These are phyloP conservation scores for Angophora floribunda DNA, from an alignment of 345 rosid species.

Conservation along the genomic window DNA sequence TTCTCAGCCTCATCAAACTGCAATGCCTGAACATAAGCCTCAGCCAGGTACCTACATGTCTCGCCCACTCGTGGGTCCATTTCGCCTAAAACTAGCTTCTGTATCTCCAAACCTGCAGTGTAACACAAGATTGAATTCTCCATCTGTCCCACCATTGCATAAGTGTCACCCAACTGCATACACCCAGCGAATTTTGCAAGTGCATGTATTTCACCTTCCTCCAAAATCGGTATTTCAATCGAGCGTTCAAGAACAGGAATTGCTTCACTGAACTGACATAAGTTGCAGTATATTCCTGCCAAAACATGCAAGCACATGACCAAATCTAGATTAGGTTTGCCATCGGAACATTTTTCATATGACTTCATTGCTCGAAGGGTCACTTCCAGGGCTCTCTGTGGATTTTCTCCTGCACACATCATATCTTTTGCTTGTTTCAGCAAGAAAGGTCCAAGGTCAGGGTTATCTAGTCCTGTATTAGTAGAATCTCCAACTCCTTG, in stretches of 20 bases:
- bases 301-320: conserved; percentile 84
- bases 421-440: conserved; percentile 61
- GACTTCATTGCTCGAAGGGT: conserved; percentile 51
- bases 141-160: conserved; percentile 70
- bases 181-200: conserved; percentile 94
- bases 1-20: conserved; percentile 79
- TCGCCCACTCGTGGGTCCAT: conserved; percentile 66
- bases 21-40: conserved; percentile 84
- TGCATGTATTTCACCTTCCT: conserved; percentile 71
- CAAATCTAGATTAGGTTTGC: conserved; percentile 35
- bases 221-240: conserved; percentile 61
- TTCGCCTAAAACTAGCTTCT: conserved; percentile 81
- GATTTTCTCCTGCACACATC: conserved; percentile 65
- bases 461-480: conserved; percentile 26
- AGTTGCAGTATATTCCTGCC: conserved; percentile 59
- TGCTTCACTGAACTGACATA: conserved; percentile 57
- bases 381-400: conserved; percentile 54
- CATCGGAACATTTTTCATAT: conserved; percentile 49
- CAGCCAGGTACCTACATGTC: conserved; percentile 78
- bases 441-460: conserved; percentile 63
- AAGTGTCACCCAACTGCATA: conserved; percentile 94
- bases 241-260: conserved; percentile 84
- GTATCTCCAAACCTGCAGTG: conserved; percentile 87
- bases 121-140: conserved; percentile 77
- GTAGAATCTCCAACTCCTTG: conserved; percentile 14